Evolutionary conservation across 208 protist genomes (phyloP).

Genomic region (Leishmania arabica): DNA sequence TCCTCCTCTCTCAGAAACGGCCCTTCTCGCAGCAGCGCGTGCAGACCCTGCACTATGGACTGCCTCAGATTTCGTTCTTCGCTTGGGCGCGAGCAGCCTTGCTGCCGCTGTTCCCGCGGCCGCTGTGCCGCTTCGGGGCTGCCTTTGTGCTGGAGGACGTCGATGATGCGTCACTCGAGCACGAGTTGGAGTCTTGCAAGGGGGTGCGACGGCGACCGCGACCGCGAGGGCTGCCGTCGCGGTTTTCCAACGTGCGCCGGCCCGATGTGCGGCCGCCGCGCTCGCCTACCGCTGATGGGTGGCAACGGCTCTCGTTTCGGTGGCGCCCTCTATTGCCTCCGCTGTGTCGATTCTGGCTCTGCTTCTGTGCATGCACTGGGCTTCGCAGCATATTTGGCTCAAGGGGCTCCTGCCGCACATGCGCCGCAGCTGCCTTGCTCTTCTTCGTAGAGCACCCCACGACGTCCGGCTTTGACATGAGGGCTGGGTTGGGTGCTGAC

Average conservation of each 20-base stretch:
- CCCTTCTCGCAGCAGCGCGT: background rate
- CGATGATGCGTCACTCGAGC: background rate
- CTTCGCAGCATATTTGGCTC: background rate
- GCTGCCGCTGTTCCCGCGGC: background rate
- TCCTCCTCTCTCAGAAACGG: background rate
- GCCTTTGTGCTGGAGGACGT: background rate
- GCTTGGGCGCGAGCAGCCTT: background rate
- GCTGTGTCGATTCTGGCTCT: background rate
- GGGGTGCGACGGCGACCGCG: conserved; percentile 16
- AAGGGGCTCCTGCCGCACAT: conserved; percentile 10
- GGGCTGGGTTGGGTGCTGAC: background rate
- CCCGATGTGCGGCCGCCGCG: conserved; percentile 2
- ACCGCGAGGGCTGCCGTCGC: background rate
- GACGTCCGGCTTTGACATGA: conserved; percentile 13
- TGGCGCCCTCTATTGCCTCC: background rate
- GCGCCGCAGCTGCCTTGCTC: conserved; percentile 19
- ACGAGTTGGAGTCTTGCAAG: conserved; percentile 5
- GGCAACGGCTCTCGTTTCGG: conserved; percentile 4
- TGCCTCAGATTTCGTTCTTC: background rate
- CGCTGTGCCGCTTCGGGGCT: conserved; percentile 13
- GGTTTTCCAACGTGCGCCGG: background rate
- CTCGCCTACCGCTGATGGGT: conserved; percentile 3
- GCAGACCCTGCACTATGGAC: background rate
- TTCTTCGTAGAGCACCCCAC: conserved; percentile 36
- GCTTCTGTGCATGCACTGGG: background rate